Percentiles rank a stretch among this genome's conserved stretches.
Evolutionary conservation across 108 stramenopile genomes (phyloP).

Genomic region (Nannochloropsis oceanica): DNA sequence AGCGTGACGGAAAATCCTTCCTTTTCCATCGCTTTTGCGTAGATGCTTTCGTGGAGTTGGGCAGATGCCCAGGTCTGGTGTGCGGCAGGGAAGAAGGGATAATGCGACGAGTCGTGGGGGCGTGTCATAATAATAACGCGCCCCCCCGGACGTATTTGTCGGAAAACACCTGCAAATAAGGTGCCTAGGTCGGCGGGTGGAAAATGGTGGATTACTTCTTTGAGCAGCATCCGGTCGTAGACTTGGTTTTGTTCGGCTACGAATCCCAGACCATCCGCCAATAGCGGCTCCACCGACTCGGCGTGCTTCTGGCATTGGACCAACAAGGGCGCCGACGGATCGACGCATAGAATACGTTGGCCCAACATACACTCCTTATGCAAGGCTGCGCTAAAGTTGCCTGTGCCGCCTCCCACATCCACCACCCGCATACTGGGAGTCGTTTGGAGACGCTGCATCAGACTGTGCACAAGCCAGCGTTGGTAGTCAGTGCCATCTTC

Average conservation of each 20-base stretch:
- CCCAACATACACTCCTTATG: background rate
- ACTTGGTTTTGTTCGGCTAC: background rate
- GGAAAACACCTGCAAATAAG: background rate
- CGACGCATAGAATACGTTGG: background rate
- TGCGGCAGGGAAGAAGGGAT: background rate
- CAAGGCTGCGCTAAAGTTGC: background rate
- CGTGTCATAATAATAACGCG: background rate
- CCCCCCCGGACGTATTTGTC: background rate
- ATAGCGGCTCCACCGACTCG: background rate
- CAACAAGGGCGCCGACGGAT: background rate
- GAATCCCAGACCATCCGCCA: background rate
- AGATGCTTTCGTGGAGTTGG: background rate
- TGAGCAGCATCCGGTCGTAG: background rate
- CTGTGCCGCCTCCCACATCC: background rate
- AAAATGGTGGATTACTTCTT: background rate
- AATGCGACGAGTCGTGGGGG: background rate
- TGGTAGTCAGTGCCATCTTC: background rate
- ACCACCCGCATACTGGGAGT: background rate
- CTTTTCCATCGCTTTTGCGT: background rate
- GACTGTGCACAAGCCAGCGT: background rate
- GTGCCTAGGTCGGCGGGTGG: background rate
- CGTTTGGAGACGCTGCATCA: background rate
- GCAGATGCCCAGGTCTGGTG: background rate
- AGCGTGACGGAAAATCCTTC: background rate
- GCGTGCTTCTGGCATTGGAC: background rate